These are phyloP conservation scores for Leccinum disarticulatum DNA, from an alignment of 768 basidiomycete genomes.

Conservation along the genomic window DNA sequence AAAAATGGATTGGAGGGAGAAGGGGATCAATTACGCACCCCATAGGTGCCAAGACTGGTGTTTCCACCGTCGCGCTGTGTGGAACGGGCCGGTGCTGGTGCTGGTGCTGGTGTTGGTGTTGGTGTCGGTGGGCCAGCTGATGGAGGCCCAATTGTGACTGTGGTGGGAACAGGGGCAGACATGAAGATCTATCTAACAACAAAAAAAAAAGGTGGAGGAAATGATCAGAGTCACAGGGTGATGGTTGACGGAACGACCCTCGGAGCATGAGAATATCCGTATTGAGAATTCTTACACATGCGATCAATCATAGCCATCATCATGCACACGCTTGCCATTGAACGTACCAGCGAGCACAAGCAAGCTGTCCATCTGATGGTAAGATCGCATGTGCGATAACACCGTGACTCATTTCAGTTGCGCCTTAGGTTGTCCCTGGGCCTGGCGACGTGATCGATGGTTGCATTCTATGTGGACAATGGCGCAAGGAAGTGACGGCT, in stretches of 20 bases:
- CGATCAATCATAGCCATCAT: background rate
- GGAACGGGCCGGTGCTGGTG: conserved; percentile 51
- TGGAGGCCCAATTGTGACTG: background rate
- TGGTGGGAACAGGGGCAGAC: conserved; percentile 12
- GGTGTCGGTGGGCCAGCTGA: too few species aligned
- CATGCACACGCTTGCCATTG: too few species aligned
- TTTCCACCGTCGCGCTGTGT: conserved; percentile 49
- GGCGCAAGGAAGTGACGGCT: conserved; percentile 8
- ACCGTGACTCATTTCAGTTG: conserved; percentile 3
- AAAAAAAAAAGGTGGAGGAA: background rate
- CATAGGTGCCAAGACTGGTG: conserved; percentile 70
- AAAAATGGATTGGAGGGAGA: background rate
- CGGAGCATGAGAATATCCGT: conserved; percentile 1
- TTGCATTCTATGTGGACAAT: background rate
- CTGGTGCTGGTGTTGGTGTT: background rate
- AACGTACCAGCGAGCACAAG: too few species aligned
- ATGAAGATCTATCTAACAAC: conserved; percentile 2
- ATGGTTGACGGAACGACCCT: conserved; percentile 1
- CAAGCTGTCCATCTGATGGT: too few species aligned
- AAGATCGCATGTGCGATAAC: background rate
- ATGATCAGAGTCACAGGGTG: background rate
- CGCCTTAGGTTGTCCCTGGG: background rate
- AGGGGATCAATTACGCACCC: conserved; percentile 40
- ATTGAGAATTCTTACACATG: background rate
- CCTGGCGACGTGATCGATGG: background rate